These are phyloP conservation scores for Trichosporon sp. DNA, from an alignment of 1,284 basidiomycete species.

Conservation along the genomic window DNA sequence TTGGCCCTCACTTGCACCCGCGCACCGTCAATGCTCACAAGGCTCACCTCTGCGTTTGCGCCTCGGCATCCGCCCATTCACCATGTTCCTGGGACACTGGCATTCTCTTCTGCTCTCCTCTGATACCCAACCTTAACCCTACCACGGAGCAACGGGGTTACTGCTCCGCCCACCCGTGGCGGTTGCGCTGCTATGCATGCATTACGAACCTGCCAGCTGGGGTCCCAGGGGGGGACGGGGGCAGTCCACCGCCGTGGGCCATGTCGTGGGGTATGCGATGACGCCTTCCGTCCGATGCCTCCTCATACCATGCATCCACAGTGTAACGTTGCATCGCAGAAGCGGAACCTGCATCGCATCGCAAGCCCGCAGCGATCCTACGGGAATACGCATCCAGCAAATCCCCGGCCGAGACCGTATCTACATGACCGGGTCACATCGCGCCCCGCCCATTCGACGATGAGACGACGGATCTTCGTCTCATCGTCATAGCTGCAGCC, in stretches of 20 bases:
- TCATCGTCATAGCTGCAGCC: slow-evolving; percentile 1
- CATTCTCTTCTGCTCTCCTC: not conserved
- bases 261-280: slow-evolving; percentile 6
- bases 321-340: not conserved
- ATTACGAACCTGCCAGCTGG: not conserved
- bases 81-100: not conserved
- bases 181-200: not conserved
- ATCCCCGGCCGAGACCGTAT: slow-evolving; percentile 16
- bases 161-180: not conserved
- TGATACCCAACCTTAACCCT: slow-evolving; percentile 1
- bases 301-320: not conserved
- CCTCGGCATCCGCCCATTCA: not conserved
- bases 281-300: slow-evolving; percentile 13
- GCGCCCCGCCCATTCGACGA: slow-evolving; percentile 5
- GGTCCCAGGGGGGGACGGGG: slow-evolving; percentile 6
- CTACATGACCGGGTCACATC: not conserved
- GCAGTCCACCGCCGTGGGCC: not conserved
- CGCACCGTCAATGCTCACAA: not conserved
- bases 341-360: not conserved
- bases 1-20: not conserved
- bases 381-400: not conserved
- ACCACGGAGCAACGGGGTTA: slow-evolving; percentile 14
- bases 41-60: no score
- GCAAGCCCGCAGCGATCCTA: not conserved
- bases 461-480: not conserved